phyloP scores from a whole-genome alignment of 2,329 filamentous ascomycete genomes.

The Botrytis pseudocinerea region DNA sequence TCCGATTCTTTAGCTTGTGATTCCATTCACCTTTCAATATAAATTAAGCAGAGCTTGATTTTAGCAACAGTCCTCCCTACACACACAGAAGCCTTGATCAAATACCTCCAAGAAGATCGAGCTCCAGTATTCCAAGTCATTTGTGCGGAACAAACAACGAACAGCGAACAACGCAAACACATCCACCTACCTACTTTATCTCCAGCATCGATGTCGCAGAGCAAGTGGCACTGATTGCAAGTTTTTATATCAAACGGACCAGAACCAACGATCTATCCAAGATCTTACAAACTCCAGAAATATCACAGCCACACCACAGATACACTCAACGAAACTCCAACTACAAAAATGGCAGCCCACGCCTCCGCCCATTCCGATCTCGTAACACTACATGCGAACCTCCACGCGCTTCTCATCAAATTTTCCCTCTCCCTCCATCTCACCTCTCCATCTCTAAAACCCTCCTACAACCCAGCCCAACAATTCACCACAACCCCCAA shows the following conservation, averaged over 20 bases:
- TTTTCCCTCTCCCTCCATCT: neutral
- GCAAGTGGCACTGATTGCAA: neutral
- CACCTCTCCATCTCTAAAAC: neutral
- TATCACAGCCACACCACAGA: neutral
- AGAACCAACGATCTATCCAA: neutral
- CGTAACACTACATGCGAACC: neutral
- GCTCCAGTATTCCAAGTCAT: neutral
- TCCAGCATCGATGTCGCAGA: neutral
- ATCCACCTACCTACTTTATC: neutral
- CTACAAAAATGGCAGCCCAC: conserved; percentile 1
- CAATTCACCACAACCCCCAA: too few species aligned
- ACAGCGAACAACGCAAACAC: neutral
- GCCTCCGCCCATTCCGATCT: conserved; percentile 6
- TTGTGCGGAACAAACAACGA: neutral
- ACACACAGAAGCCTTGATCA: neutral
- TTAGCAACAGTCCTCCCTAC: neutral
- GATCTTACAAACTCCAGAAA: neutral
- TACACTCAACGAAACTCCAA: neutral
- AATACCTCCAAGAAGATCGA: neutral
- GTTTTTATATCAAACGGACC: neutral
- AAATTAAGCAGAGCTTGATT: neutral
- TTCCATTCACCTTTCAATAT: neutral
- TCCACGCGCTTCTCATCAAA: neutral
- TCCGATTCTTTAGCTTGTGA: neutral
- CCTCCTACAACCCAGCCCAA: neutral